These are phyloP conservation scores for Leptographium flavum DNA, from an alignment of 2,329 filamentous ascomycete species.

Conservation along the genomic window DNA sequence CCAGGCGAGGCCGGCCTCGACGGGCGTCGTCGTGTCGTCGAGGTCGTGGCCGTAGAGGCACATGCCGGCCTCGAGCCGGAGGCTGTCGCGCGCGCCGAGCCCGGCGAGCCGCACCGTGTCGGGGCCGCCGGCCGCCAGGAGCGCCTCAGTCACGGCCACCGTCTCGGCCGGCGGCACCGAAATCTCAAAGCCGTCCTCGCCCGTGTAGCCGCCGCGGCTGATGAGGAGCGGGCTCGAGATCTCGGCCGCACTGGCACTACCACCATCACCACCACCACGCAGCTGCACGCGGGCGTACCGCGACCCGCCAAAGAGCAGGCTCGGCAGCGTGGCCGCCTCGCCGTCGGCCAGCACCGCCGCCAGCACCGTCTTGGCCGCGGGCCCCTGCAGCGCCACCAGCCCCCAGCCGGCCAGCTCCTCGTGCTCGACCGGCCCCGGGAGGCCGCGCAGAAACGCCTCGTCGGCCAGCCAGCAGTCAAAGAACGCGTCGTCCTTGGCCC, in stretches of 20 bases:
- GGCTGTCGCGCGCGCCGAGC: conserved; percentile 77
- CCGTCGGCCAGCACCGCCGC: conserved; percentile 42
- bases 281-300: conserved; percentile 51
- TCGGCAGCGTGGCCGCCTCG: conserved; percentile 39
- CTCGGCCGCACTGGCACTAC: conserved; percentile 17
- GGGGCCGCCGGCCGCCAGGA: conserved; percentile 50
- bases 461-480: conserved; percentile 54
- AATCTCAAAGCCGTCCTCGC: conserved; percentile 96
- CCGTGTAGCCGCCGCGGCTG: conserved; percentile 86
- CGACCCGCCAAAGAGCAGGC: conserved; percentile 71
- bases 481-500: conserved; percentile 76
- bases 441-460: conserved; percentile 19
- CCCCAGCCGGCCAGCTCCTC: conserved; percentile 55
- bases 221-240: conserved; percentile 48
- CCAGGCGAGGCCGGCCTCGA: conserved; percentile 52
- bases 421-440: conserved; percentile 14
- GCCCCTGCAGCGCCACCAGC: conserved; percentile 81
- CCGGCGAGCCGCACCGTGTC: conserved; percentile 64
- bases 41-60: conserved; percentile 99
- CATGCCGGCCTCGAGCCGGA: conserved; percentile 93
- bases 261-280: conserved; percentile 31
- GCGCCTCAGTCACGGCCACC: conserved; percentile 50
- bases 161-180: conserved; percentile 59
- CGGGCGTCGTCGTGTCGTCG: conserved; percentile 55
- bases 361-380: conserved; percentile 57